Percentiles rank a stretch among this genome's conserved stretches.
Conservation (phyloP, 2,329 filamentous ascomycete genomes). For the Fusarium nurragi region DNA sequence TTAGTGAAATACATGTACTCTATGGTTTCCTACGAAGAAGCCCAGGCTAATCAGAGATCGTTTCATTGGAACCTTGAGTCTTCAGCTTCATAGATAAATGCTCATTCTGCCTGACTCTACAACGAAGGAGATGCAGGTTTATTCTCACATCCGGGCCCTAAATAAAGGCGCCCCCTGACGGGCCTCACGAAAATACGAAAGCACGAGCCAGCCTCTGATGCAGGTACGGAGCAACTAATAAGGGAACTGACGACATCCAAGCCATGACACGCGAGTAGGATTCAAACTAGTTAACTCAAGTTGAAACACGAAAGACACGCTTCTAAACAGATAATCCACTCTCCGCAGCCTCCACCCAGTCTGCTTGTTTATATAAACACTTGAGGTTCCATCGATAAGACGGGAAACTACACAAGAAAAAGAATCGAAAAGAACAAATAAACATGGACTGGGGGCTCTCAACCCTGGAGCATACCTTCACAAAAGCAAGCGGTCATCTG, state of each 20-base stretch:
- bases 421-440: slow-evolving; percentile 9
- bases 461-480: neutral
- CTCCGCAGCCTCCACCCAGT: neutral
- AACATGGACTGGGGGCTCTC: slow-evolving; percentile 1
- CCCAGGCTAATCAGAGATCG: neutral
- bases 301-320: slow-evolving; percentile 11
- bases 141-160: neutral
- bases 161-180: slow-evolving; percentile 32
- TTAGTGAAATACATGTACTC: neutral
- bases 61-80: neutral
- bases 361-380: slow-evolving; percentile 11
- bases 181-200: slow-evolving; percentile 39
- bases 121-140: too few species aligned
- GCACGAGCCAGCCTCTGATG: slow-evolving; percentile 42
- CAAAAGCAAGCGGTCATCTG: neutral
- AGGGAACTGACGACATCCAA: slow-evolving; percentile 11
- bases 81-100: too few species aligned
- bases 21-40: neutral
- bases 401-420: slow-evolving; percentile 12
- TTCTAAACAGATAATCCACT: neutral
- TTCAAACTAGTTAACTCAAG: neutral
- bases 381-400: slow-evolving; percentile 7
- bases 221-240: slow-evolving; percentile 37
- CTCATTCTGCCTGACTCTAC: too few species aligned
- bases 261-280: slow-evolving; percentile 19